These are phyloP conservation scores for Chlamydomonas incerta DNA, from an alignment of 139 green algal species.

Conservation along the genomic window DNA sequence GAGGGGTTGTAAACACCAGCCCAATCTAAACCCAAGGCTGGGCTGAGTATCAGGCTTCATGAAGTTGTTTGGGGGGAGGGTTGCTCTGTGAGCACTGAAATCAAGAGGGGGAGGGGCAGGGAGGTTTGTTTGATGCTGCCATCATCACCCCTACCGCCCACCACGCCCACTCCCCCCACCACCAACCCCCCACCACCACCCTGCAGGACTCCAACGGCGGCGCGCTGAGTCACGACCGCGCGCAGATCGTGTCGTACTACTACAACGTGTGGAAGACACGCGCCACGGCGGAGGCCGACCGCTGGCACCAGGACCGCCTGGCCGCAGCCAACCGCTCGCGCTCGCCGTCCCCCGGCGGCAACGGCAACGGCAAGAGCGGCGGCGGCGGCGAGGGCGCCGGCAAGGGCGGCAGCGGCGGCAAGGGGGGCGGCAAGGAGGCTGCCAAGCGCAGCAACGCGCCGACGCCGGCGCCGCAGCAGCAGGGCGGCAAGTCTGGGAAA, in stretches of 20 bases:
- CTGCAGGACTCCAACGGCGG: not conserved
- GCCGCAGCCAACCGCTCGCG: not conserved
- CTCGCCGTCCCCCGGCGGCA: not conserved
- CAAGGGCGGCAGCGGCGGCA: not conserved
- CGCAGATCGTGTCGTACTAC: constrained; percentile 34
- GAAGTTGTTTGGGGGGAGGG: too few species aligned
- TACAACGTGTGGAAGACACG: constrained; percentile 43
- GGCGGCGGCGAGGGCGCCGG: not conserved
- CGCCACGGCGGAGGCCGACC: not conserved
- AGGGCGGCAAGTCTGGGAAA: not conserved
- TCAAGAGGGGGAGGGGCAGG: too few species aligned
- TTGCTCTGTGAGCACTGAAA: too few species aligned
- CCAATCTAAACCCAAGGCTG: too few species aligned
- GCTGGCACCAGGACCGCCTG: constrained; percentile 12
- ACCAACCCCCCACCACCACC: not conserved
- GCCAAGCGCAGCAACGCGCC: too few species aligned
- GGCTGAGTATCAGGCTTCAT: too few species aligned
- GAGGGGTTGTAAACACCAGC: too few species aligned
- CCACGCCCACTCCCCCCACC: not conserved
- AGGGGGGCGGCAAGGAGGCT: not conserved
- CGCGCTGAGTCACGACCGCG: not conserved
- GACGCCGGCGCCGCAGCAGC: too few species aligned
- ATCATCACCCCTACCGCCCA: too few species aligned
- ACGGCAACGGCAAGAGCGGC: not conserved
- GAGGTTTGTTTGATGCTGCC: too few species aligned